Base-by-base conservation (phyloP, 805 yeast species). In the Ogataea wickerhamii region DNA sequence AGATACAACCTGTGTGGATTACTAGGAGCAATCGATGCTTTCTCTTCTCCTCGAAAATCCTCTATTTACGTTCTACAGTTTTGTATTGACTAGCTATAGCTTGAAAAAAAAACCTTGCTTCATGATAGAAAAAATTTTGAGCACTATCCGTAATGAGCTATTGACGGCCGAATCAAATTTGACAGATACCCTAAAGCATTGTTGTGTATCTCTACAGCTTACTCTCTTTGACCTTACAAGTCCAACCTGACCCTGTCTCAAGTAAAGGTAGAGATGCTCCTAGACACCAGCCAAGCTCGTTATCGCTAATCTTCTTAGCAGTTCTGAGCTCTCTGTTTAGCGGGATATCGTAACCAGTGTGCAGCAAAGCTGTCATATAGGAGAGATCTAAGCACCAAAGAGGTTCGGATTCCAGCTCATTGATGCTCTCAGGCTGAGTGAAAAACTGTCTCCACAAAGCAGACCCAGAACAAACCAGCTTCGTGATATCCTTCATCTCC, bases 201-300 rank as follows among this genome's bases (percentile, higher is more conserved):
- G n/a, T n/a, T n/a, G n/a, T n/a, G n/a, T n/a, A n/a, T n/a, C n/a
- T n/a, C n/a, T n/a, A n/a, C n/a, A n/a, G n/a, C n/a, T n/a, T n/a
- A n/a, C n/a, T n/a, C n/a, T n/a, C n/a, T n/a, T n/a, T 38, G 18
- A 71, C 64, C 41, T 63, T 68, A 63, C 96, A 87, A 36, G 68
- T 72, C 96, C 96, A 87, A 28, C 78, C 79, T 16, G 76, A 64
- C 31, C 60, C 64, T 44, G 71, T 69, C 45, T 85, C 93, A 50
- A 93, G 70, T 51, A 93, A 68, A 6, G 98, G 98, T 52, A 93
- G 73, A 2, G 97, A 87, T 2, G 98, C 98, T 52, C 99, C 99
- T 40, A 93, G 71, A 70, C 98, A 93, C 99, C 99, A 93, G 23
- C 98, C 99, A 36, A 93, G 73, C 67, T 93, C 98, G 54, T 87